Percentiles rank a stretch among this genome's conserved stretches.
These are phyloP conservation scores for Aspergillus nanangensis DNA, from an alignment of 495 filamentous ascomycete genomes.

Conservation along the genomic window DNA sequence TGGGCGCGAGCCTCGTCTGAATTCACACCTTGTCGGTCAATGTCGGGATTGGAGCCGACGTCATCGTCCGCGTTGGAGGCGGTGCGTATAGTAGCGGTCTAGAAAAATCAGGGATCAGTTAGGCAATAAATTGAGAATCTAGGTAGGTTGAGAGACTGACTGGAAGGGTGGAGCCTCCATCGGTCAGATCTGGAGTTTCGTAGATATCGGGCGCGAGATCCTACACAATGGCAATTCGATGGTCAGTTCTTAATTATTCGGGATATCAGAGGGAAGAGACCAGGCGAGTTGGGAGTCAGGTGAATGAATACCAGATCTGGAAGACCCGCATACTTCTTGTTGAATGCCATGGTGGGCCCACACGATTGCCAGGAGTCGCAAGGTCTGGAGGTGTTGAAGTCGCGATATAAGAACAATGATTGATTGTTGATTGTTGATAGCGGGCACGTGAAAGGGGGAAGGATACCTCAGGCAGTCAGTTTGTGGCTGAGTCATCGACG, in stretches of 20 bases:
- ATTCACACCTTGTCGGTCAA: constrained; percentile 69
- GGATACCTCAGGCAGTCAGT: no score
- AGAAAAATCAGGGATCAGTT: neutral
- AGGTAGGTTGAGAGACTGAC: constrained; percentile 43
- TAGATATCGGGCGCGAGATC: constrained; percentile 91
- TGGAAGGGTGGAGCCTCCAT: constrained; percentile 79
- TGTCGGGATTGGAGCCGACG: constrained; percentile 50
- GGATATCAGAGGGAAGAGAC: neutral
- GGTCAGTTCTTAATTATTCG: neutral
- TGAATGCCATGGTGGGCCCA: no score
- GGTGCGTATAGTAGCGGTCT: constrained; percentile 64
- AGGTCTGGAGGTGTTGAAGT: no score
- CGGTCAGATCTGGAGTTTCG: constrained; percentile 86
- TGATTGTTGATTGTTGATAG: no score
- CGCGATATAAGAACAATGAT: no score
- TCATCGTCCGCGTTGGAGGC: constrained; percentile 60
- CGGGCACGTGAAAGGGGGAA: no score
- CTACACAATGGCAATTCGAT: constrained; percentile 36
- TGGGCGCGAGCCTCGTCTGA: constrained; percentile 72
- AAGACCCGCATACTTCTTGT: constrained; percentile 76
- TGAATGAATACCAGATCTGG: constrained; percentile 88
- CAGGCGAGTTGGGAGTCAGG: no score
- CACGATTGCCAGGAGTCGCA: no score
- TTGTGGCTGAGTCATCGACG: no score
- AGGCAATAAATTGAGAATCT: neutral